Evolutionary conservation across 768 basidiomycete species (phyloP).

Genomic region (Pisolithus orientalis): DNA sequence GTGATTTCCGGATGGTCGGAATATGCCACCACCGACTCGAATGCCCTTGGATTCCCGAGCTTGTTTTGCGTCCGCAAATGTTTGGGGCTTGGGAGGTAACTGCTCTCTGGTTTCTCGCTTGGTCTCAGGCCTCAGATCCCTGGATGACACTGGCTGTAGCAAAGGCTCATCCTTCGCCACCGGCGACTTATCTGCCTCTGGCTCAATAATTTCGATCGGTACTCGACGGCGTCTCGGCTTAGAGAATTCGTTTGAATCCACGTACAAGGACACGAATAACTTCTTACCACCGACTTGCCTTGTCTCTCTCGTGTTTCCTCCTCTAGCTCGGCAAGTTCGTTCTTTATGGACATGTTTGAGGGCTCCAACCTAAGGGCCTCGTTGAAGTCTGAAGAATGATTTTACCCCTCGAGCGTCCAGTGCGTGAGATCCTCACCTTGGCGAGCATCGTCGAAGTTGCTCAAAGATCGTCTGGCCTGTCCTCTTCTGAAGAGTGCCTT

Average conservation of each 20-base stretch:
- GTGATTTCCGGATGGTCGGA: slow-evolving; percentile 55
- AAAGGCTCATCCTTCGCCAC: slow-evolving; percentile 16
- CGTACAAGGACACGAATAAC: background rate
- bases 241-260: background rate
- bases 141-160: slow-evolving; percentile 37
- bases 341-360: slow-evolving; percentile 51
- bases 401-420: slow-evolving; percentile 1
- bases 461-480: slow-evolving; percentile 60
- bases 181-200: slow-evolving; percentile 6
- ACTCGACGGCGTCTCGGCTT: slow-evolving; percentile 49
- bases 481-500: slow-evolving; percentile 79
- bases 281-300: slow-evolving; percentile 23
- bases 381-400: slow-evolving; percentile 40
- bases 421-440: slow-evolving; percentile 35
- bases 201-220: slow-evolving; percentile 57
- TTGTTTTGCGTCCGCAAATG: slow-evolving; percentile 56
- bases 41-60: slow-evolving; percentile 42
- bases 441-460: slow-evolving; percentile 50
- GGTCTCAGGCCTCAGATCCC: slow-evolving; percentile 20
- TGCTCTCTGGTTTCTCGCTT: slow-evolving; percentile 5
- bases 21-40: slow-evolving; percentile 66
- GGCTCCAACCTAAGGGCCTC: slow-evolving; percentile 58
- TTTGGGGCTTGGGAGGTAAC: slow-evolving; percentile 15
- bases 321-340: slow-evolving; percentile 52
- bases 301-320: slow-evolving; percentile 31